phyloP scores from a whole-genome alignment of 2,329 filamentous ascomycete genomes.

The Colletotrichum neosansevieriae region DNA sequence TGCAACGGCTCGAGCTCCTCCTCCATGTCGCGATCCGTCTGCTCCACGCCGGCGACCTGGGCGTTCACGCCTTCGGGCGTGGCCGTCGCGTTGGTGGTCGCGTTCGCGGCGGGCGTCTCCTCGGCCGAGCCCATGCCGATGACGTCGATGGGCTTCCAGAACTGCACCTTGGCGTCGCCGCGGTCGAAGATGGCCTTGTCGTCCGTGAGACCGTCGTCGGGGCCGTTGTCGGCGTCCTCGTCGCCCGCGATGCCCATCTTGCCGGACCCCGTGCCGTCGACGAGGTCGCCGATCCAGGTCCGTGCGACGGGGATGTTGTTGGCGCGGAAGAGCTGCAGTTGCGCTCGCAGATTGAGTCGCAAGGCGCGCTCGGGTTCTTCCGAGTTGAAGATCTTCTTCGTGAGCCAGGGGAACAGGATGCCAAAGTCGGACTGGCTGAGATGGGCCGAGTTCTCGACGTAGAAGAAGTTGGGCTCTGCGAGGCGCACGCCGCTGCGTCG shows the following conservation, averaged over 20 bases:
- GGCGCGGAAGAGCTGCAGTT: slow-evolving; percentile 63
- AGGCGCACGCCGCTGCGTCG: slow-evolving; percentile 57
- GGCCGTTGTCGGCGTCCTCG: slow-evolving; percentile 35
- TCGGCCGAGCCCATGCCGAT: slow-evolving; percentile 59
- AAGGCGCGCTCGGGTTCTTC: slow-evolving; percentile 68
- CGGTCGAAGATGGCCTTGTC: slow-evolving; percentile 65
- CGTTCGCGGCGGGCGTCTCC: slow-evolving; percentile 1
- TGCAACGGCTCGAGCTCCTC: slow-evolving; percentile 40
- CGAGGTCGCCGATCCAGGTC: slow-evolving; percentile 63
- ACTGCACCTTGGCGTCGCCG: slow-evolving; percentile 54
- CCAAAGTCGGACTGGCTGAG: slow-evolving; percentile 88
- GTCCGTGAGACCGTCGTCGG: slow-evolving; percentile 56
- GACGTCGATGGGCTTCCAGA: slow-evolving; percentile 67
- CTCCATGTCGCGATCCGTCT: slow-evolving; percentile 39
- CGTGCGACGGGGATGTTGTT: slow-evolving; percentile 62
- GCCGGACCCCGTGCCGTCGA: slow-evolving; percentile 58
- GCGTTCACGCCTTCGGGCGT: slow-evolving; percentile 1
- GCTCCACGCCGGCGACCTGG: slow-evolving; percentile 31
- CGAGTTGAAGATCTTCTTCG: slow-evolving; percentile 67
- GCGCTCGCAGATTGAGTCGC: slow-evolving; percentile 63
- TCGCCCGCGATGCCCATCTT: slow-evolving; percentile 44
- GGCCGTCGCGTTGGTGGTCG: slow-evolving; percentile 1
- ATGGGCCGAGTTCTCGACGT: slow-evolving; percentile 79
- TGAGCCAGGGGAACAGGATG: slow-evolving; percentile 80
- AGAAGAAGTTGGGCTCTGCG: slow-evolving; percentile 77